Evolutionary conservation across 179 eudicot species (phyloP), one percentile per base, ranked within the genome.

Genomic region (Patellifolia procumbens): DNA sequence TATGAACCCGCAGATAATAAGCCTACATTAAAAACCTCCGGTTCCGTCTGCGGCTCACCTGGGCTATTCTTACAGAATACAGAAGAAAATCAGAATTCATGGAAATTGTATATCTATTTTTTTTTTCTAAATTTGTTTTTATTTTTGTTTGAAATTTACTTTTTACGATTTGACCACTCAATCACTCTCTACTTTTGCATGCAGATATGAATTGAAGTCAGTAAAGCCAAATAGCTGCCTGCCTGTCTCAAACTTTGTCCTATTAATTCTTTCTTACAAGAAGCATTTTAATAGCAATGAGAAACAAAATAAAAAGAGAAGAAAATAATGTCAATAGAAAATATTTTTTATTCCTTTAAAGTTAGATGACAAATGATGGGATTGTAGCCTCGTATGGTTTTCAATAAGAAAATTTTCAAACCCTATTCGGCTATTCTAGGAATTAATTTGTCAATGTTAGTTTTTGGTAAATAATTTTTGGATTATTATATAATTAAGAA

Each of bases 121-220:
- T 20, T 19, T 20, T 20, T 29, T n/a, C 20, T 32, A 53, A 1
- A 26, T 68, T 32, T 34, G 1, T n/a, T 0, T 26, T 17, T 68
- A 15, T 42, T 34, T 5, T n/a, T 17, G 20, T 60, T 5, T 45
- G 19, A 68, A 76, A 24, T 61, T 52, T 52, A 29, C 49, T 68
- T 68, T 74, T 66, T n/a, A 49, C 34, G 85, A 82, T 60, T 58
- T 82, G 85, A 82, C 85, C 52, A 66, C 70, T 82, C 85, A 76
- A 72, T 79, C 78, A 72, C 51, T 70, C 74, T 35, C 75, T 51
- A 77, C 45, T 42, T 82, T 71, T 64, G 69, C 77, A 70, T 70
- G 74, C 79, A 78, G 72, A 31, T 43, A 67, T 74, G 76, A 74
- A 80, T 76, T 79, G 56, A 52, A 71, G 80, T 75, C 79, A 79